Evolutionary conservation across 2,329 filamentous ascomycete genomes (phyloP), one percentile per base, ranked within the genome.

Genomic region (Zopfia rhizophila): DNA sequence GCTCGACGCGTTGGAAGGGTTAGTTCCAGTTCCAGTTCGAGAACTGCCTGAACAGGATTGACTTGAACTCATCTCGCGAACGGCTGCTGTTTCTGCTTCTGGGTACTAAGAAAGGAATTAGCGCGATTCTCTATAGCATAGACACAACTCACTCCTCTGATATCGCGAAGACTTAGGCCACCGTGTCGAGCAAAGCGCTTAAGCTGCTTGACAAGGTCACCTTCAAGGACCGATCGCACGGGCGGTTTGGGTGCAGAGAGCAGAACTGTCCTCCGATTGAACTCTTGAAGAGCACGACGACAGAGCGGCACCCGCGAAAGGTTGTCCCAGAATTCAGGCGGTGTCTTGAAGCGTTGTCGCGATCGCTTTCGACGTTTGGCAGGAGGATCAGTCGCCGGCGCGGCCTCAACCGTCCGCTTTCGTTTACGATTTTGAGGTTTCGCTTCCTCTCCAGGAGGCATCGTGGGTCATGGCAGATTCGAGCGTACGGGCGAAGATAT

Each of bases 321-420:
- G 22, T 43, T 51, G 41, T 50, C 47, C 47, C 44, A 50, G 41
- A 45, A 49, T 32, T 49, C 45, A n/a, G 41, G 45, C n/a, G 47
- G 40, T 10, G 47, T 50, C 23, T 46, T 50, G 42, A 23, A 33
- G 25, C 24, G 33, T 18, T 31, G 33, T 36, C 24, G 30, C 19
- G 36, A 38, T 33, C 19, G 31, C 37, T 42, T 47, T 38, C 45
- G 47, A 37, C 41, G 36, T 51, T 53, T 51, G 30, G 31, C 18
- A 24, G 49, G n/a, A n/a, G n/a, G n/a, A n/a, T 16, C 24, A 25
- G 36, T 50, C 37, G 47, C 21, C n/a, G 45, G 28, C 29, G 38
- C 48, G 32, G 36, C 42, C 38, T 51, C 45, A 27, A 45, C 35
- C 29, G 17, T 28, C 33, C 33, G 45, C 14, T 44, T 49, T 45